A percentile compares a stretch with the other conserved stretches of the same genome.
Evolutionary conservation across 345 rosid species (phyloP).

Genomic region (Lenwebbia sp.): DNA sequence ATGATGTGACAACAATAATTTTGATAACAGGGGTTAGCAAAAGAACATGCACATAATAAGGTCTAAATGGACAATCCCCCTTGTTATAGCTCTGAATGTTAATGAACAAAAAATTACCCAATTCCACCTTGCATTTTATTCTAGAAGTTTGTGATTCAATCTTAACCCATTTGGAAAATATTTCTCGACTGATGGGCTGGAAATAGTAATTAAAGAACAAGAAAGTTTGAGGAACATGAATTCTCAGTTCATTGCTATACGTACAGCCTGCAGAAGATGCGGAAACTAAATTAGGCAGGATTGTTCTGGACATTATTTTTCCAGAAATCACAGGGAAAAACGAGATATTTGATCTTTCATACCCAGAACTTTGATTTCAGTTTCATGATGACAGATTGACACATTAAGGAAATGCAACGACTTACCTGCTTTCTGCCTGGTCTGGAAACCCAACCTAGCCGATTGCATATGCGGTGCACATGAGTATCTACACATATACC

Average conservation of each 20-base stretch:
- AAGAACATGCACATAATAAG: neutral
- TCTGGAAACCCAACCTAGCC: constrained; percentile 89
- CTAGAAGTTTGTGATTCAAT: neutral
- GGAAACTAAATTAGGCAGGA: neutral
- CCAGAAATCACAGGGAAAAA: neutral
- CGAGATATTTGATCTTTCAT: neutral
- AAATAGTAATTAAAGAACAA: neutral
- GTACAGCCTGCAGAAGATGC: neutral
- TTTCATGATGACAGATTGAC: neutral
- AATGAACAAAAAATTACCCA: neutral
- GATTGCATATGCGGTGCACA: constrained; percentile 85
- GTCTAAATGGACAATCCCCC: neutral
- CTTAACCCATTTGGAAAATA: neutral
- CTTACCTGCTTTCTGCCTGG: constrained; percentile 29
- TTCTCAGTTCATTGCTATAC: neutral
- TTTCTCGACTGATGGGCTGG: neutral
- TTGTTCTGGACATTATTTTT: neutral
- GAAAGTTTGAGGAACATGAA: neutral
- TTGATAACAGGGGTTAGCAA: neutral
- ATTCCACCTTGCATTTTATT: neutral
- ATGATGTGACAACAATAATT: neutral
- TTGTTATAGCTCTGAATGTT: neutral
- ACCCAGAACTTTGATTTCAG: neutral
- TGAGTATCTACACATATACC: constrained; percentile 97
- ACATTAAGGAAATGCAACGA: neutral